phyloP scores from a whole-genome alignment of 176 grass and related monocot species.

The Raddia guianensis region DNA sequence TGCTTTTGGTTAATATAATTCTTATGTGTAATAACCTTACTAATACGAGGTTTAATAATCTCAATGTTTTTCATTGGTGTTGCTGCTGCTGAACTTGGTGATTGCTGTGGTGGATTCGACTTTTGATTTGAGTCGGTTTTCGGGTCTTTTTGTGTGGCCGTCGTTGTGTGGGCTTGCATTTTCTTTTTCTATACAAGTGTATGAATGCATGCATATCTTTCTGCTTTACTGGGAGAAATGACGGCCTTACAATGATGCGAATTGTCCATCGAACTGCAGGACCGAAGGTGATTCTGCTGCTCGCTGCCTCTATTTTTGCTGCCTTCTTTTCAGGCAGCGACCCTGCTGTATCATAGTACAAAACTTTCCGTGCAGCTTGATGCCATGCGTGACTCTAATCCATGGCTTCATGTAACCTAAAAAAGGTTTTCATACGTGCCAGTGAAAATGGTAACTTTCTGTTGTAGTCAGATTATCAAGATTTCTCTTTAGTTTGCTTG shows the following conservation, averaged over 20 bases:
- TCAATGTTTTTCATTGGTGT: neutral
- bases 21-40: constrained; percentile 12
- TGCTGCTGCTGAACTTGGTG: constrained; percentile 1
- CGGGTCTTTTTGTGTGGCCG: constrained; percentile 27
- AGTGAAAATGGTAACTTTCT: neutral
- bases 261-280: neutral
- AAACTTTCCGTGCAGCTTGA: neutral
- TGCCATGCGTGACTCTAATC: neutral
- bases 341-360: neutral
- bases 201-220: constrained; percentile 1
- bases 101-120: constrained; percentile 15
- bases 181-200: neutral
- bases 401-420: neutral
- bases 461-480: neutral
- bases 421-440: neutral
- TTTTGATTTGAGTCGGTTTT: neutral
- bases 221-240: neutral
- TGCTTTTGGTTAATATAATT: constrained; percentile 25
- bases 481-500: neutral
- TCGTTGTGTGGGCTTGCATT: constrained; percentile 24
- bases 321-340: neutral
- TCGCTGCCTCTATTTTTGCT: neutral
- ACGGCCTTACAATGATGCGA: neutral
- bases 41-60: neutral
- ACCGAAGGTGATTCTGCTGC: neutral